phyloP scores from a whole-genome alignment of 371 early-diverging fungal species.

The Fennellomyces sp. region DNA sequence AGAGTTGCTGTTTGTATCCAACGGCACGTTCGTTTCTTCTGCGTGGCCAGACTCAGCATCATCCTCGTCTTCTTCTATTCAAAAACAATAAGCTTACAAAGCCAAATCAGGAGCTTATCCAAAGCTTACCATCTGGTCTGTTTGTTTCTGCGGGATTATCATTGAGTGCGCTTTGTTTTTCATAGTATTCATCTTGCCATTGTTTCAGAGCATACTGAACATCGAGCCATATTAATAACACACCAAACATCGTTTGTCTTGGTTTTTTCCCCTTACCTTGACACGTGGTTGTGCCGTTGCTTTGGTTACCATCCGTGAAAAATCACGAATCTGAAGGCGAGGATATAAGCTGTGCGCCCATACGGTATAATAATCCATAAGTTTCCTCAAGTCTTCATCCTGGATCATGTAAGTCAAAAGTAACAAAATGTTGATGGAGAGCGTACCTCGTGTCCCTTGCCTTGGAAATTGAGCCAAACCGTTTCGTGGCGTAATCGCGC shows the following conservation, averaged over 20 bases:
- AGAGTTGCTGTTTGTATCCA: not conserved
- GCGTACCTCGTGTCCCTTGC: slow-evolving; percentile 34
- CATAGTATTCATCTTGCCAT: slow-evolving; percentile 36
- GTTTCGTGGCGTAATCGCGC: slow-evolving; percentile 25
- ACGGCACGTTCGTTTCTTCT: not conserved
- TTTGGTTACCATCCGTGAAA: slow-evolving; percentile 41
- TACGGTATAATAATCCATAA: slow-evolving; percentile 56
- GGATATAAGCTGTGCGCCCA: slow-evolving; percentile 63
- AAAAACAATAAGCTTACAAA: no score
- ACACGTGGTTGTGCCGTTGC: not conserved
- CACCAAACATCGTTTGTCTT: not conserved
- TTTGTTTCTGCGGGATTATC: not conserved
- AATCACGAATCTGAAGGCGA: slow-evolving; percentile 41
- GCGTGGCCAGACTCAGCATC: not conserved
- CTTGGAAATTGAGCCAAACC: slow-evolving; percentile 28
- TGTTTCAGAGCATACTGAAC: not conserved
- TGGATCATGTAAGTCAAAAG: slow-evolving; percentile 5
- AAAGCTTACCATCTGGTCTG: not conserved
- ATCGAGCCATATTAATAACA: not conserved
- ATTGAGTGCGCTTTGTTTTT: slow-evolving; percentile 6
- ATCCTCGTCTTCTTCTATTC: not conserved
- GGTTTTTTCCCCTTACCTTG: not conserved
- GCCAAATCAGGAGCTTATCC: not conserved
- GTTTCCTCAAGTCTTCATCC: slow-evolving; percentile 42
- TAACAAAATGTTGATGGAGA: not conserved